Evolutionary conservation across 2,329 filamentous ascomycete species (phyloP), one percentile per base, ranked within the genome.

Genomic region (Aspergillus uvarum): DNA sequence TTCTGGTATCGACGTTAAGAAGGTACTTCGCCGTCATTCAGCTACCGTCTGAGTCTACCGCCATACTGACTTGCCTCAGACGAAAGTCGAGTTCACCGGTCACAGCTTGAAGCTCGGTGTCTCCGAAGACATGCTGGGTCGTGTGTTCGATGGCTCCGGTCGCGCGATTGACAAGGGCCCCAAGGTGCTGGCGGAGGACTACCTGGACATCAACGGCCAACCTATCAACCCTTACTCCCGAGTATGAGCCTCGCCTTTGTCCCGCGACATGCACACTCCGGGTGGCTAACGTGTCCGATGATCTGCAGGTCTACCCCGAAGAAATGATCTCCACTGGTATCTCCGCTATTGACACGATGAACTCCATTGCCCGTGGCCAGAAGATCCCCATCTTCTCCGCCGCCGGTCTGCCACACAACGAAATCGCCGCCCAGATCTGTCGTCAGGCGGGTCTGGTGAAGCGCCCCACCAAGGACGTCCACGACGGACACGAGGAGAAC

Each of bases 321-420:
- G 96, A 99, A 81, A 99, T 99, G 94, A 98, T 99, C 73, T 95
- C 94, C 38, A 99, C 95, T 51, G 95, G 95, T 87, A 99, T 99
- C 78, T 98, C 94, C 64, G 93, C 95, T 74, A 98, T 99, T 73
- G 94, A 98, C 76, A 96, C 93, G 63, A 98, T 98, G 94, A 92
- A 92, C 83, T 93, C 90, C 63, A 96, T 98, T 78, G 95, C 96
- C 66, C 92, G 95, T 86, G 95, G 95, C 64, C 95, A 99, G 79
- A 99, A 99, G 85, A 99, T 99, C 67, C 95, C 96, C 70, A 99
- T 99, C 73, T 99, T 99, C 87, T 99, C 95, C 26, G 92, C 95
- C 57, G 89, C 95, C 62, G 95, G 95, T 92, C 87, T 99, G 61
- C 96, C 96, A 44, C 96, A 99, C 82, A 99, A 99, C 82, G 95